Evolutionary conservation across 345 rosid genomes (phyloP).

Genomic region (Bretschneidera sinensis): DNA sequence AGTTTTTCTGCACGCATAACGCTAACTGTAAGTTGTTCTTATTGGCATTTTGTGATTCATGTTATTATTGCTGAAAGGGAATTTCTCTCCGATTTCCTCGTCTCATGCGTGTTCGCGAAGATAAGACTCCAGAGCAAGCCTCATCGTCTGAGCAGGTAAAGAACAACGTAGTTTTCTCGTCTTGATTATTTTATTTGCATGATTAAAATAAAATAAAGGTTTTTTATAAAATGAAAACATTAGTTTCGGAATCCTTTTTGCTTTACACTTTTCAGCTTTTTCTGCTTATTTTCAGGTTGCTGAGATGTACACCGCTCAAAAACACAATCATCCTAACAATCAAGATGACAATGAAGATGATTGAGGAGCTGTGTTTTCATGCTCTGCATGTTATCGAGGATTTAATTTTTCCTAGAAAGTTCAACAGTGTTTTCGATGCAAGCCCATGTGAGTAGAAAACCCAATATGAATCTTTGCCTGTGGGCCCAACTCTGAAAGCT

Average conservation of each 20-base stretch:
- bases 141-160: slow-evolving; percentile 83
- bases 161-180: neutral
- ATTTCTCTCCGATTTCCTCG: slow-evolving; percentile 91
- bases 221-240: too few species aligned
- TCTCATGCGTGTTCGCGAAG: slow-evolving; percentile 71
- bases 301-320: slow-evolving; percentile 77
- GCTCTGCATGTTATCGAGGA: neutral
- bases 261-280: neutral
- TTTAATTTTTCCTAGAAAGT: neutral
- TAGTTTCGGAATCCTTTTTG: neutral
- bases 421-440: neutral
- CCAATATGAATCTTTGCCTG: neutral
- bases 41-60: neutral
- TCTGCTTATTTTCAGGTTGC: slow-evolving; percentile 72
- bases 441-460: neutral
- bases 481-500: neutral
- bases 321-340: slow-evolving; percentile 61
- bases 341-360: slow-evolving; percentile 64
- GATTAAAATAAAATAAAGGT: too few species aligned
- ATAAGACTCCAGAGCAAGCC: slow-evolving; percentile 78
- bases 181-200: neutral
- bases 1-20: neutral
- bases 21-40: neutral
- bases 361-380: slow-evolving; percentile 23
- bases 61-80: slow-evolving; percentile 40